Conservation (phyloP, 345 rosid genomes). For the Brassica napus region DNA sequence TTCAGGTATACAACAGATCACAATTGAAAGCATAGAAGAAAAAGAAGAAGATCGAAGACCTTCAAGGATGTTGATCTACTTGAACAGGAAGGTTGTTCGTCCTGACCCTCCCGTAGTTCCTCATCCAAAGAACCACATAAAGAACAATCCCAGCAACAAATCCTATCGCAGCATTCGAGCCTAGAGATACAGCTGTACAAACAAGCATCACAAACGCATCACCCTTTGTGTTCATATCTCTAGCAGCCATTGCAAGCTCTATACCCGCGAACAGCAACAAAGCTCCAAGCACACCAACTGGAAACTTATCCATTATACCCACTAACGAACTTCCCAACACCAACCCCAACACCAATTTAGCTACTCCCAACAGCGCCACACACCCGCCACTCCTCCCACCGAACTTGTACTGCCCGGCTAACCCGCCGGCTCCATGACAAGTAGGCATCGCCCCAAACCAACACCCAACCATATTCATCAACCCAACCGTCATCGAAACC, state of each 20-base stretch:
- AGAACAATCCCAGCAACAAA: constrained; percentile 64
- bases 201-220: constrained; percentile 75
- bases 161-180: constrained; percentile 83
- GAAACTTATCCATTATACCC: constrained; percentile 62
- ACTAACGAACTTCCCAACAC: constrained; percentile 73
- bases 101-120: constrained; percentile 33
- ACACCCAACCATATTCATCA: constrained; percentile 81
- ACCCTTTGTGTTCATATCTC: constrained; percentile 77
- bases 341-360: constrained; percentile 63
- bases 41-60: not conserved
- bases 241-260: constrained; percentile 76
- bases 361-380: constrained; percentile 71
- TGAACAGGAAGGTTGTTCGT: constrained; percentile 2
- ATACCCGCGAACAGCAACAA: constrained; percentile 73
- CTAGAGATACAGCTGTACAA: constrained; percentile 68
- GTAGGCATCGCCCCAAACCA: constrained; percentile 95
- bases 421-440: constrained; percentile 87
- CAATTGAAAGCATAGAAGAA: not conserved
- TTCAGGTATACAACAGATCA: not conserved
- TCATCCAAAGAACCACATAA: constrained; percentile 55
- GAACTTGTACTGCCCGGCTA: constrained; percentile 88
- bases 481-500: constrained; percentile 65
- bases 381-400: constrained; percentile 90
- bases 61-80: constrained; percentile 27
- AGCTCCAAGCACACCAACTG: constrained; percentile 75